A percentile compares a stretch with the other conserved stretches of the same genome.
These are phyloP conservation scores for Trichosanthes cucumerina DNA, from an alignment of 306 rosid genomes.

Conservation along the genomic window DNA sequence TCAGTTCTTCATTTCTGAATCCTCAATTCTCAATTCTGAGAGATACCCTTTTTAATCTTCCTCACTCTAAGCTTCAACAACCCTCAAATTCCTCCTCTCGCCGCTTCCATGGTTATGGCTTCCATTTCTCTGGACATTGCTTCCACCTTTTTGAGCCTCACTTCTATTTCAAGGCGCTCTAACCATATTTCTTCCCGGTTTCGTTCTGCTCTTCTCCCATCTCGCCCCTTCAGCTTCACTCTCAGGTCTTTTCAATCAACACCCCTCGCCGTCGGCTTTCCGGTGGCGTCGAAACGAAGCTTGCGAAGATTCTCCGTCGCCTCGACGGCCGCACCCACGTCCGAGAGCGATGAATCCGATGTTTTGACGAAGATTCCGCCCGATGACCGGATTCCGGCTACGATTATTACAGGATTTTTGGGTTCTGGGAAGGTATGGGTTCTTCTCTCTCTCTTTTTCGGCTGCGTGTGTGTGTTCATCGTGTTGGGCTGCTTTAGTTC, in stretches of 20 bases:
- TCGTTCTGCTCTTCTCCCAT: conserved; percentile 21
- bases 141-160: conserved; percentile 30
- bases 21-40: neutral
- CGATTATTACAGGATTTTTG: conserved; percentile 85
- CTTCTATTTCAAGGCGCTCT: conserved; percentile 23
- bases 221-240: conserved; percentile 15
- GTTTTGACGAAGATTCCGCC: conserved; percentile 53
- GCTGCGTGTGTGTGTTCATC: neutral
- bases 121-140: conserved; percentile 40
- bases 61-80: neutral
- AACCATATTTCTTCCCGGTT: conserved; percentile 24
- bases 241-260: conserved; percentile 18
- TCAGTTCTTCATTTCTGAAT: neutral
- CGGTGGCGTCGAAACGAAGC: conserved; percentile 16
- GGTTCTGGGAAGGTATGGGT: conserved; percentile 82
- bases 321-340: conserved; percentile 40
- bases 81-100: neutral
- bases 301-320: conserved; percentile 42
- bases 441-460: neutral
- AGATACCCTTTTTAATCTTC: neutral
- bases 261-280: conserved; percentile 10
- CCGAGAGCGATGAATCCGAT: conserved; percentile 47
- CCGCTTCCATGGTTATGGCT: conserved; percentile 25
- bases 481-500: neutral
- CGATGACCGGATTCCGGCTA: conserved; percentile 75